Conservation (phyloP, 2,329 filamentous ascomycete genomes). For the Fusarium circinatum region DNA sequence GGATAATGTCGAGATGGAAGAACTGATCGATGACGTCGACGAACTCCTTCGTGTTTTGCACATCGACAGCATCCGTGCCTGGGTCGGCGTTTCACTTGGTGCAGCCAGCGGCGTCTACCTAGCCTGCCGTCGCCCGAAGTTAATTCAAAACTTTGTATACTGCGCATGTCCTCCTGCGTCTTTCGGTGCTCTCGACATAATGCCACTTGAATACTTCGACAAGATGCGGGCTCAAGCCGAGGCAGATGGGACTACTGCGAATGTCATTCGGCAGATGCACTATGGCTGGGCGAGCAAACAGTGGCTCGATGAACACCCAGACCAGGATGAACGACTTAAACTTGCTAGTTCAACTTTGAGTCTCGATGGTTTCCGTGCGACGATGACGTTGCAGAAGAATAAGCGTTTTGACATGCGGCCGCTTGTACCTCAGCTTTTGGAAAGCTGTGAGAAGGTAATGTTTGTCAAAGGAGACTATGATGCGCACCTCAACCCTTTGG, state of each 20-base stretch:
- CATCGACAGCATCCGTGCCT: neutral
- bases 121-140: neutral
- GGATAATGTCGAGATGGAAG: neutral
- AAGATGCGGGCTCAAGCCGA: neutral
- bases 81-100: slow-evolving; percentile 9
- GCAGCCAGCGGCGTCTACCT: neutral
- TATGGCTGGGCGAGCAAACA: slow-evolving; percentile 13
- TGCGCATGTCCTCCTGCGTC: neutral
- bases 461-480: neutral
- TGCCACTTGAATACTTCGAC: neutral
- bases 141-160: neutral
- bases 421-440: neutral
- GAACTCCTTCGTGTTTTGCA: neutral
- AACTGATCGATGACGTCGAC: neutral
- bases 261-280: slow-evolving; percentile 2
- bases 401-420: slow-evolving; percentile 1
- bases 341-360: neutral
- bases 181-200: neutral
- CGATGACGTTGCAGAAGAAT: slow-evolving; percentile 5
- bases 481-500: neutral
- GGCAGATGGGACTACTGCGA: neutral
- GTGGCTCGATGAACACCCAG: neutral
- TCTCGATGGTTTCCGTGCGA: neutral
- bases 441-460: neutral
- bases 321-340: neutral